Evolutionary conservation across 2,329 filamentous ascomycete species (phyloP).

Genomic region (Penicillium sumatraense): DNA sequence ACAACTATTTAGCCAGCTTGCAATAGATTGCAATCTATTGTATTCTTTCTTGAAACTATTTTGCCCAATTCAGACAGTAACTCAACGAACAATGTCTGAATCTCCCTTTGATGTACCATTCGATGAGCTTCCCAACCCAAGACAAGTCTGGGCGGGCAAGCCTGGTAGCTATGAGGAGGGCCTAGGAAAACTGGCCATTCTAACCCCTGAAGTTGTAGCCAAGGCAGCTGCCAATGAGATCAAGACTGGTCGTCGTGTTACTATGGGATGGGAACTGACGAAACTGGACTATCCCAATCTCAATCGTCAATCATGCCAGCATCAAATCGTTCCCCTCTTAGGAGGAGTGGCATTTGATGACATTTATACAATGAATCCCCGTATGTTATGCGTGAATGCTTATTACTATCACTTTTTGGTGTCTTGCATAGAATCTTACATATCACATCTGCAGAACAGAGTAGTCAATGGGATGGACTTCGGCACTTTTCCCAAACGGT

Average conservation of each 20-base stretch:
- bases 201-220: constrained; percentile 59
- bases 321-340: constrained; percentile 56
- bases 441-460: constrained; percentile 47
- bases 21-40: background rate
- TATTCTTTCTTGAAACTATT: background rate
- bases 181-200: constrained; percentile 54
- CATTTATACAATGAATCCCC: constrained; percentile 56
- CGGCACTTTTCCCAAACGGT: constrained; percentile 54
- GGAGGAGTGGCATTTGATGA: constrained; percentile 56
- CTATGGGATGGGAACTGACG: constrained; percentile 60
- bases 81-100: constrained; percentile 9
- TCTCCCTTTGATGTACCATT: constrained; percentile 40
- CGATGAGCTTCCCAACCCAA: constrained; percentile 54
- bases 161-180: constrained; percentile 57
- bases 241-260: constrained; percentile 55
- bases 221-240: constrained; percentile 57
- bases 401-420: no score
- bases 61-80: background rate
- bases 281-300: constrained; percentile 62
- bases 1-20: background rate
- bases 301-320: constrained; percentile 55
- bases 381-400: constrained; percentile 30
- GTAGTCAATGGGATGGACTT: constrained; percentile 58
- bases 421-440: background rate
- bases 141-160: constrained; percentile 53